These are phyloP conservation scores for Cajanus cajan DNA, from an alignment of 306 rosid species.

Conservation along the genomic window DNA sequence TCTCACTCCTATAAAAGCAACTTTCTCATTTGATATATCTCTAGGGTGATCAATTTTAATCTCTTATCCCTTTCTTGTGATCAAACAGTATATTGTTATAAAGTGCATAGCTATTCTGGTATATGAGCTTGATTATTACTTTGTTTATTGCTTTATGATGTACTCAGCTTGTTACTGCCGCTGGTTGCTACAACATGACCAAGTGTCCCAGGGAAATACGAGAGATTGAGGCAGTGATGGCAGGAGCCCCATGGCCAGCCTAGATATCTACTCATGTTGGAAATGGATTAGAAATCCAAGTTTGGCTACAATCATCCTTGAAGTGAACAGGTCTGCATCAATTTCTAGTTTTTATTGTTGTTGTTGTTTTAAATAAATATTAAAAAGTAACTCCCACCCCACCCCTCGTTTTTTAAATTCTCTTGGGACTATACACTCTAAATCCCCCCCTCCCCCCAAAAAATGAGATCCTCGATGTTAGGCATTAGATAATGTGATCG, in stretches of 20 bases:
- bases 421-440: too few species aligned
- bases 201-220: conserved; percentile 63
- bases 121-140: not conserved
- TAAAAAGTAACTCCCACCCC: not conserved
- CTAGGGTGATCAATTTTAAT: not conserved
- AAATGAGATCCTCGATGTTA: not conserved
- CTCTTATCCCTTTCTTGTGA: not conserved
- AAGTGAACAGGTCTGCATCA: not conserved
- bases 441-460: too few species aligned
- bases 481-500: not conserved
- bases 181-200: conserved; percentile 80
- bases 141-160: not conserved
- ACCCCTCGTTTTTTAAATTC: not conserved
- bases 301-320: not conserved
- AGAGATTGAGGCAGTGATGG: conserved; percentile 91
- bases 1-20: not conserved
- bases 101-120: not conserved
- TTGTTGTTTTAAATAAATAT: not conserved
- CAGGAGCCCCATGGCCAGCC: conserved; percentile 77
- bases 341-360: not conserved
- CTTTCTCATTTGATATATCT: not conserved
- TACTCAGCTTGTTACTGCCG: conserved; percentile 60
- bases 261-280: conserved; percentile 20
- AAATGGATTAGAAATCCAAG: conserved; percentile 33
- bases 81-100: not conserved